Percentiles rank a stretch among this genome's conserved stretches.
Conservation (phyloP, 352 stramenopile genomes). For the Globisporangium nodosum region DNA sequence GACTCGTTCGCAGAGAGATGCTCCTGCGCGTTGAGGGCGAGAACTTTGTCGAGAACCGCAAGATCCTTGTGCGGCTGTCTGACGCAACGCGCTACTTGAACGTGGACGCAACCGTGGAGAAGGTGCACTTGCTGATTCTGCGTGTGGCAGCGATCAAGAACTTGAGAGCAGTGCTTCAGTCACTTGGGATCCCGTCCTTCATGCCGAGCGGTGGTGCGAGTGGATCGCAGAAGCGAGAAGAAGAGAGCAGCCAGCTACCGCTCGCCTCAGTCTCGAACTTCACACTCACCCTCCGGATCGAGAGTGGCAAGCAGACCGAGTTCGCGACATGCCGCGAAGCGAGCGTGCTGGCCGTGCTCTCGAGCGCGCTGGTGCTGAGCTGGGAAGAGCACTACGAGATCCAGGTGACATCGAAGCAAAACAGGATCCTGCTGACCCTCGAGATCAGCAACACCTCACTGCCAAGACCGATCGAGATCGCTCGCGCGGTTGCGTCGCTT, state of each 20-base stretch:
- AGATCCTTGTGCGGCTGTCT: slow-evolving; percentile 47
- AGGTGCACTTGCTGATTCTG: slow-evolving; percentile 45
- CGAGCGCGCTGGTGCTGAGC: slow-evolving; percentile 24
- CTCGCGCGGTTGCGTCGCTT: slow-evolving; percentile 29
- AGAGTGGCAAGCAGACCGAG: slow-evolving; percentile 38
- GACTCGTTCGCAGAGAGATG: slow-evolving; percentile 24
- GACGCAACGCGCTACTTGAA: slow-evolving; percentile 40
- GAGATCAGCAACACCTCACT: slow-evolving; percentile 35
- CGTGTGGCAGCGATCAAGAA: slow-evolving; percentile 47
- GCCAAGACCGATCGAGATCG: slow-evolving; percentile 35
- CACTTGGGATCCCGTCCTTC: slow-evolving; percentile 15
- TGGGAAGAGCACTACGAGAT: slow-evolving; percentile 73
- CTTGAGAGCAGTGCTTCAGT: slow-evolving; percentile 27
- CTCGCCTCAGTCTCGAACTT: slow-evolving; percentile 19
- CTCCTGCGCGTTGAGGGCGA: slow-evolving; percentile 42
- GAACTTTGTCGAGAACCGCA: slow-evolving; percentile 66
- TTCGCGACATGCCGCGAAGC: slow-evolving; percentile 41
- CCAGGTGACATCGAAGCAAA: slow-evolving; percentile 24
- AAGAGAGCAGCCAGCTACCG: slow-evolving; percentile 20
- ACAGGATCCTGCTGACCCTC: slow-evolving; percentile 34
- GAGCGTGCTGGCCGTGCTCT: slow-evolving; percentile 27
- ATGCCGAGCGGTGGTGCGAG: not conserved
- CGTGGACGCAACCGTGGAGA: slow-evolving; percentile 24
- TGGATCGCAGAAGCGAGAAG: slow-evolving; percentile 21
- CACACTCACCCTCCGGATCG: slow-evolving; percentile 39